Evolutionary conservation across 257 asterid species (phyloP).

Genomic region (Echites panduratus): DNA sequence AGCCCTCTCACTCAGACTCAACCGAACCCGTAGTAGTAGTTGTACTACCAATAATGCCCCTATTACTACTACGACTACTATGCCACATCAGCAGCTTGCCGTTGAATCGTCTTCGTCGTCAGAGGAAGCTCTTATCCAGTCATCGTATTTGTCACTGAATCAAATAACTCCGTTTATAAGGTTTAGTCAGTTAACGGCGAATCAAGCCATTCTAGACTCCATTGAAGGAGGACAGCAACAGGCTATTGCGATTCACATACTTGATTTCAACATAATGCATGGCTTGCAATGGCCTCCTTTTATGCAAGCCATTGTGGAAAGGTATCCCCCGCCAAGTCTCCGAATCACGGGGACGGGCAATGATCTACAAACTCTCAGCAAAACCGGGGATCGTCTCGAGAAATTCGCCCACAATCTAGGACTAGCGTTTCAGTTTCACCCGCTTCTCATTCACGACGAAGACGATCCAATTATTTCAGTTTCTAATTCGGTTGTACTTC

Average conservation of each 20-base stretch:
- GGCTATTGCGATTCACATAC: constrained; percentile 41
- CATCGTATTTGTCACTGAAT: constrained; percentile 71
- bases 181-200: constrained; percentile 82
- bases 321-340: constrained; percentile 65
- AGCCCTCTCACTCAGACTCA: constrained; percentile 70
- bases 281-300: constrained; percentile 99
- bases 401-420: constrained; percentile 82
- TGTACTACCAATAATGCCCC: neutral
- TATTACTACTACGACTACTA: neutral
- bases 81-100: too few species aligned
- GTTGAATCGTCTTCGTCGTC: neutral
- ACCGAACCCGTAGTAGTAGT: constrained; percentile 14
- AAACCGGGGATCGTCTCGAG: constrained; percentile 82
- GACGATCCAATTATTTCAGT: too few species aligned
- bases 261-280: constrained; percentile 90
- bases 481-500: neutral
- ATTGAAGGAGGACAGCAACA: constrained; percentile 42
- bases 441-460: constrained; percentile 34
- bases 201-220: constrained; percentile 86
- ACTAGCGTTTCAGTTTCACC: constrained; percentile 77
- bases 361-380: constrained; percentile 54
- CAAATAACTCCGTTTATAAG: constrained; percentile 80
- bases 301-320: constrained; percentile 86
- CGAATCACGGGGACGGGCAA: constrained; percentile 86
- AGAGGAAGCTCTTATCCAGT: constrained; percentile 47